Conservation (phyloP, 1,139 yeast species). For the Blastobotrys serpentis region DNA sequence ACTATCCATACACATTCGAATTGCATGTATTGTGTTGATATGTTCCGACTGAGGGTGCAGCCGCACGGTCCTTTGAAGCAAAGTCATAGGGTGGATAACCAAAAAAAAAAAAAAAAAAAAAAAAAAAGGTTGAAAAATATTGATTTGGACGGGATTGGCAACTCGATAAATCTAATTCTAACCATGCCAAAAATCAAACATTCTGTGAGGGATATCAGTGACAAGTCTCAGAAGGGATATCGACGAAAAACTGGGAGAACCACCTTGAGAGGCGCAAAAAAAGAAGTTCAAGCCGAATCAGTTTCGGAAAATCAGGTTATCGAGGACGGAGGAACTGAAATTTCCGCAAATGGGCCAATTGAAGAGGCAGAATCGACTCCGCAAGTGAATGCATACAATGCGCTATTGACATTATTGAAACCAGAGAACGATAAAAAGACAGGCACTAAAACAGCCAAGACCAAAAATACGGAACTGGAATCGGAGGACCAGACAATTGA, state of each 20-base stretch:
- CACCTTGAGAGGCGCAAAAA: conserved; percentile 15
- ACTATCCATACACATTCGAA: too few species aligned
- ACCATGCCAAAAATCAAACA: conserved; percentile 7
- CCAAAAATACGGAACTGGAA: conserved; percentile 28
- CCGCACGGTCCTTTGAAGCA: too few species aligned
- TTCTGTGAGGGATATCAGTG: conserved; percentile 8
- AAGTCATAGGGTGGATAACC: too few species aligned
- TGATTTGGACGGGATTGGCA: background rate
- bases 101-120: conserved; percentile 8
- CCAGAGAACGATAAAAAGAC: conserved; percentile 46
- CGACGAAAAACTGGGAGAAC: conserved; percentile 21
- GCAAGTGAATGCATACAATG: conserved; percentile 59
- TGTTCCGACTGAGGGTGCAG: too few species aligned
- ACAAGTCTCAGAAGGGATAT: conserved; percentile 6
- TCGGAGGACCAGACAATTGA: conserved; percentile 27
- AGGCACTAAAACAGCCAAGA: conserved; percentile 26
- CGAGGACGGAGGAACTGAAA: conserved; percentile 26
- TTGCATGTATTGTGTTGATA: too few species aligned
- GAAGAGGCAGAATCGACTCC: conserved; percentile 19
- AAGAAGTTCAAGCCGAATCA: conserved; percentile 14
- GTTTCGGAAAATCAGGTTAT: background rate
- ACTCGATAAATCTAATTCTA: background rate
- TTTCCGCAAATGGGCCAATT: conserved; percentile 21
- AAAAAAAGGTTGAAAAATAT: background rate
- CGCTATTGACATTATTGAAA: conserved; percentile 66